Base-by-base conservation (phyloP, 495 filamentous ascomycete species). In the Parathielavia appendiculata region DNA sequence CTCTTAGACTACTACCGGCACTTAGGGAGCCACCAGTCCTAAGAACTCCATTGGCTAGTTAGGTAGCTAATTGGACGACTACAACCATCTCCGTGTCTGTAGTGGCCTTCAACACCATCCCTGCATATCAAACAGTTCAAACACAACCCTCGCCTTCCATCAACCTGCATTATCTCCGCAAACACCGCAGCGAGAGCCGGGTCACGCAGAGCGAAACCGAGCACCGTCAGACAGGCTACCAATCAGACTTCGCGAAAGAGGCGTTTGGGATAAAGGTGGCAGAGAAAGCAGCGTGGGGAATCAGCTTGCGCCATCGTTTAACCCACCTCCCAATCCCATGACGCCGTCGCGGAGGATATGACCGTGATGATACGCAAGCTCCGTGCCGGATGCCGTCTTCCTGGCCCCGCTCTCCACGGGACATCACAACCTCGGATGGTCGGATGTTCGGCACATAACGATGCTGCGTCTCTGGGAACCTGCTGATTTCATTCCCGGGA, bases 121-220 rank as follows among this genome's bases (percentile, higher is more conserved):
- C 52, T 11, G 41, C 41, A 36, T 46, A 4, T 26, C 39, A 2
- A 23, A 2, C 26, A 9, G 14, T 17, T 20, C 16, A 8, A 20
- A 4, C 23, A 32, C 22, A 23, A 23, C 19, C 12, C 19, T n/a
- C 19, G 22, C 10, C 41, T 6, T 10, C 10, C 41, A 38, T 7
- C 36, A 38, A 38, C 47, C 2, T 46, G 34, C 48, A 58, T 58
- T 58, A 58, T 51, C 48, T 58, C 56, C 56, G 56, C 13, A 32
- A 51, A 26, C 39, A 41, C 56, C 56, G 39, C 10, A 0, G n/a
- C 38, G 4, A 12, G 10, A 11, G 23, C 36, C 1, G n/a, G 16
- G 16, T n/a, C 5, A 6, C 19, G 0, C 3, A 35, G 45, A 51
- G 35, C 56, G 56, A 58, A 58, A 58, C 26, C 56, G 56, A 58